A percentile compares a stretch with the other conserved stretches of the same genome.
Evolutionary conservation across 1,139 yeast genomes (phyloP).

Genomic region (Candida freyschussii): DNA sequence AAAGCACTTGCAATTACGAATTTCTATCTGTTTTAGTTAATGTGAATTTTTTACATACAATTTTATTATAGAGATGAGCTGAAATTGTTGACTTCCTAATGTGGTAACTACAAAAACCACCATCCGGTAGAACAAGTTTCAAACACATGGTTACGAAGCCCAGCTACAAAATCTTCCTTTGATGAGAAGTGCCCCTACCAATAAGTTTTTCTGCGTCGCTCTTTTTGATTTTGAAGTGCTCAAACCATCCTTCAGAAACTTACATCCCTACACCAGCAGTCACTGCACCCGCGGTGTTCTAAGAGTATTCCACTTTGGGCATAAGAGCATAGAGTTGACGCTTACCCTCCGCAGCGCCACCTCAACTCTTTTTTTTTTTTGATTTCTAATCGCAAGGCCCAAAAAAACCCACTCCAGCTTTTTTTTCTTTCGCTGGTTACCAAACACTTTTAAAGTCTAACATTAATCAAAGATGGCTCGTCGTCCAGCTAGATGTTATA

Average conservation of each 20-base stretch:
- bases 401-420: constrained; percentile 3
- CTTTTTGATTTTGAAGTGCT: too few relatives aligned
- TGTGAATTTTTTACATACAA: neutral
- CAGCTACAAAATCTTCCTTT: constrained; percentile 6
- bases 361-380: constrained; percentile 2
- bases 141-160: constrained; percentile 4
- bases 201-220: too few relatives aligned
- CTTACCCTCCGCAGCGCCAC: constrained; percentile 9
- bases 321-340: neutral
- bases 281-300: constrained; percentile 12
- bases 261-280: constrained; percentile 15
- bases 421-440: constrained; percentile 6
- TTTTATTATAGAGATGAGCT: constrained; percentile 10
- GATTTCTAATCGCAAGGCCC: constrained; percentile 20
- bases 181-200: too few relatives aligned
- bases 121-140: neutral
- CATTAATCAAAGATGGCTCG: constrained; percentile 99
- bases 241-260: neutral
- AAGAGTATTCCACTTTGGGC: constrained; percentile 4
- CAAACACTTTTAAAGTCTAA: constrained; percentile 38
- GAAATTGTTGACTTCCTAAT: constrained; percentile 15
- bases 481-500: constrained; percentile 99
- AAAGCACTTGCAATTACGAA: too few relatives aligned
- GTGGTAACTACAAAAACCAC: constrained; percentile 1
- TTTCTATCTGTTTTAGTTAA: constrained; percentile 1